These are phyloP conservation scores for Chiua sp. DNA, from an alignment of 1,284 basidiomycete species.

Conservation along the genomic window DNA sequence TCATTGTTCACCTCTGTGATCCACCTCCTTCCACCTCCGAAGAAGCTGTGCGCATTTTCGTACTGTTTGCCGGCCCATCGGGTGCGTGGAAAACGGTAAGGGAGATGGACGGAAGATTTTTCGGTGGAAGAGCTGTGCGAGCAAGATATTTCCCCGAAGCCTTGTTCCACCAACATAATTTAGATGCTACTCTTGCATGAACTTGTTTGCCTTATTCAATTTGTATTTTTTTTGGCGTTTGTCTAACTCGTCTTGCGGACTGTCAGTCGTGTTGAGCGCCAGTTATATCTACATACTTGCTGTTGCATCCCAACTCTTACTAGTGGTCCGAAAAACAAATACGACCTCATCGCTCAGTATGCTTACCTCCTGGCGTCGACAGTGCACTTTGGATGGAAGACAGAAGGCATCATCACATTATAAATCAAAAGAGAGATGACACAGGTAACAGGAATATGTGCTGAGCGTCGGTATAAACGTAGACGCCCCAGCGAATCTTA, in stretches of 20 bases:
- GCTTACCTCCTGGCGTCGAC: background rate
- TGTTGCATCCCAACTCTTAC: too few species aligned
- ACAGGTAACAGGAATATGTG: conserved; percentile 22
- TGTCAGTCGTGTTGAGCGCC: background rate
- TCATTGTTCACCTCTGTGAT: conserved; percentile 80
- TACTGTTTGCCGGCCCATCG: conserved; percentile 85
- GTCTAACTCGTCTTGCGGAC: conserved; percentile 2
- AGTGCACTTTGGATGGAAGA: background rate
- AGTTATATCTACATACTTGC: too few species aligned
- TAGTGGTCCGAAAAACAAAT: too few species aligned
- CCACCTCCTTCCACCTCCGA: conserved; percentile 64
- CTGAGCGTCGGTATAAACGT: conserved; percentile 12
- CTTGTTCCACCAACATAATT: conserved; percentile 55
- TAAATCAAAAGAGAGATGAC: conserved; percentile 16
- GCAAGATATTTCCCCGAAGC: conserved; percentile 84
- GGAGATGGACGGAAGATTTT: conserved; percentile 90
- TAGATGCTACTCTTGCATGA: conserved; percentile 45
- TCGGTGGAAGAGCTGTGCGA: conserved; percentile 84
- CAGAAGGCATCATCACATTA: conserved; percentile 1
- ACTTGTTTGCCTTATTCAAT: background rate
- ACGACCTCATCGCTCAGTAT: background rate
- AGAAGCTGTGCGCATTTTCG: conserved; percentile 83
- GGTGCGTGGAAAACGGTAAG: conserved; percentile 95
- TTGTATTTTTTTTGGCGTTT: background rate
- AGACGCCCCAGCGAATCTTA: conserved; percentile 28